Base-by-base conservation (phyloP, 202 grass and related monocot species). In the Schoenoplectus triqueter region DNA sequence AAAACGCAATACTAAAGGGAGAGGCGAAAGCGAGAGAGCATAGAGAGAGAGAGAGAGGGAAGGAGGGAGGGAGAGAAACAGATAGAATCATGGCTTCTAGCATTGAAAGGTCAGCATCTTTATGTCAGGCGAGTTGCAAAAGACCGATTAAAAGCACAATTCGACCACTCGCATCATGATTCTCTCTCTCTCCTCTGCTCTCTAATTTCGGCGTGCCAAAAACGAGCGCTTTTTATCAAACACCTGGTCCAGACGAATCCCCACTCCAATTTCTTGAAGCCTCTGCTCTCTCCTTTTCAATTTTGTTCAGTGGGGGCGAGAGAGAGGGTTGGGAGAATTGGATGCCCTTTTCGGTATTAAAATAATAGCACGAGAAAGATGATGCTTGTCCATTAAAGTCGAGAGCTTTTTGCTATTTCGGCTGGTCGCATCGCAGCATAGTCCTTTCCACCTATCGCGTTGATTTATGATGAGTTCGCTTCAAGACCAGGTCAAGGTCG, bases 51-150 rank as follows among this genome's bases (percentile, higher is more conserved):
- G 31, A 31, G 31, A 31, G 31, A 31, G 31, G 31, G 31, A 31
- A 31, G 31, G 31, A 31, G 31, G 31, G 31, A 31, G 14, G 81
- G 20, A 81, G 84, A 68, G 81, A 80, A 2, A 82, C 46, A 61
- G 87, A 81, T 49, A 89, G 89, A 90, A 95, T 93, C 88, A 97
- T 97, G 88, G 89, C 86, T 39, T 84, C 81, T 69, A 70, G 80
- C 69, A 83, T 90, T 84, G 92, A 97, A 97, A 97, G 95, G 83
- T 89, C 88, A 84, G 89, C 87, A 85, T 95, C 95, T 95, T 93
- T 93, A 79, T 56, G 62, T 69, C 86, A 88, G 84, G 90, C 73
- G 89, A 85, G 65, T 66, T 76, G 80, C 18, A 78, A 67, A 77
- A 76, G 86, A 76, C 75, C 63, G 54, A 87, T 67, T 73, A 69